Conservation (phyloP, 169 alveolate species). For the Plasmodium chabaudi region DNA sequence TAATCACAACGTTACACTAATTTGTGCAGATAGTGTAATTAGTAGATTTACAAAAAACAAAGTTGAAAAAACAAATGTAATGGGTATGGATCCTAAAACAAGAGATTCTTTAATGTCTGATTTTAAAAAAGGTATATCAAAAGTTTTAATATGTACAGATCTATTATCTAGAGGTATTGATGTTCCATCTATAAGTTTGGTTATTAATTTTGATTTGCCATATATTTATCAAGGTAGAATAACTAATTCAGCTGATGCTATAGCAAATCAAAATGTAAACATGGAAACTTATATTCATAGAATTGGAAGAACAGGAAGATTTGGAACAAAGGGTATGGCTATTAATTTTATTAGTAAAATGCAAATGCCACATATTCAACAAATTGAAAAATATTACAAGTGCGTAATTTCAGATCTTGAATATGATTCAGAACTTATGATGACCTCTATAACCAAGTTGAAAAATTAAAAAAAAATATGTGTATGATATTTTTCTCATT, state of each 20-base stretch:
- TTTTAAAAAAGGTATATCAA: slow-evolving; percentile 95
- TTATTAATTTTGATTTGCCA: slow-evolving; percentile 96
- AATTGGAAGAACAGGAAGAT: slow-evolving; percentile 98
- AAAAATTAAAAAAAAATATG: slow-evolving; percentile 57
- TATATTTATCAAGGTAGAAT: slow-evolving; percentile 82
- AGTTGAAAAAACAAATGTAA: slow-evolving; percentile 84
- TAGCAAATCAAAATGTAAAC: slow-evolving; percentile 6
- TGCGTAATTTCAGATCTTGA: slow-evolving; percentile 71
- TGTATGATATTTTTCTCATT: too few relatives aligned
- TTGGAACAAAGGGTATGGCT: slow-evolving; percentile 97
- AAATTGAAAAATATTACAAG: slow-evolving; percentile 82
- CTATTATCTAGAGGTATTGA: slow-evolving; percentile 98
- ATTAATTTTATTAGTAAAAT: slow-evolving; percentile 87
- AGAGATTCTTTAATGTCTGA: slow-evolving; percentile 97
- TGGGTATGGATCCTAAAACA: slow-evolving; percentile 94
- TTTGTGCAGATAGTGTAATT: slow-evolving; percentile 76
- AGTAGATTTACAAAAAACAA: slow-evolving; percentile 71
- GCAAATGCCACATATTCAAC: slow-evolving; percentile 81
- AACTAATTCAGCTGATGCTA: slow-evolving; percentile 8
- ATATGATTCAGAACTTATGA: slow-evolving; percentile 71
- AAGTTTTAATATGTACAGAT: slow-evolving; percentile 98
- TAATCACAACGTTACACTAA: slow-evolving; percentile 68
- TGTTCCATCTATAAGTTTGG: slow-evolving; percentile 96
- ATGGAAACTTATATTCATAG: slow-evolving; percentile 96
- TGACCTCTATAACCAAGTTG: slow-evolving; percentile 61